Evolutionary conservation across 1,284 basidiomycete species (phyloP), one percentile per base, ranked within the genome.

Genomic region (Fistulina hepatica): DNA sequence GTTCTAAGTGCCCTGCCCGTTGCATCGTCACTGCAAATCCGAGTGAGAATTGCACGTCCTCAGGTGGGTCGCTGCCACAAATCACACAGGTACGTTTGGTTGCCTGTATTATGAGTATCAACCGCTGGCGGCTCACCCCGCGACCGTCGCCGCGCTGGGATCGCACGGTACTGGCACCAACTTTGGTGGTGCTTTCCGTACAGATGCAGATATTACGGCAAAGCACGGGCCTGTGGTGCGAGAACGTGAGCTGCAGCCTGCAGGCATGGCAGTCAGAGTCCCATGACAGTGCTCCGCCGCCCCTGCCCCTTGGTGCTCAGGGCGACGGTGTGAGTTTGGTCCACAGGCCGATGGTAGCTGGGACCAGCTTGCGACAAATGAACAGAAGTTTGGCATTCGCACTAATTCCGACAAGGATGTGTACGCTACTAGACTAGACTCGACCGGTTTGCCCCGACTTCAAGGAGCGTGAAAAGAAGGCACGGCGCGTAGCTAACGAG

Each of bases 301-400:
- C 47, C 17, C 48, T 44, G 41, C n/a, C 27, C 27, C 33, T 40
- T 39, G 55, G 57, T 36, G 27, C n/a, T 16, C n/a, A n/a, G 27
- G 65, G 61, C 35, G 81, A 84, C 51, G 81, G 82, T 35, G 44
- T 73, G 36, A 85, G 81, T 0, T 84, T 88, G 45, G 80, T 76
- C 4, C 53, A 69, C 12, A 67, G 66, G 15, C 58, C 71, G 9
- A 58, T 44, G 30, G 52, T 48, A 62, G 66, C 1, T 99, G 95
- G 94, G 93, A 99, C 58, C 94, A 98, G 61, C 98, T 99, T 52
- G 82, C 82, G 27, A 86, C 71, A 39, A 98, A 98, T 60, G 92
- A 97, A 60, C 73, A 83, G 49, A 69, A 90, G 44, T 97, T 97
- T 55, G 95, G 95, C 13, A 78, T 53, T 89, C 91, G 7, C 76